Evolutionary conservation across 1,284 basidiomycete genomes (phyloP).

Genomic region (Termitomyces sp.): DNA sequence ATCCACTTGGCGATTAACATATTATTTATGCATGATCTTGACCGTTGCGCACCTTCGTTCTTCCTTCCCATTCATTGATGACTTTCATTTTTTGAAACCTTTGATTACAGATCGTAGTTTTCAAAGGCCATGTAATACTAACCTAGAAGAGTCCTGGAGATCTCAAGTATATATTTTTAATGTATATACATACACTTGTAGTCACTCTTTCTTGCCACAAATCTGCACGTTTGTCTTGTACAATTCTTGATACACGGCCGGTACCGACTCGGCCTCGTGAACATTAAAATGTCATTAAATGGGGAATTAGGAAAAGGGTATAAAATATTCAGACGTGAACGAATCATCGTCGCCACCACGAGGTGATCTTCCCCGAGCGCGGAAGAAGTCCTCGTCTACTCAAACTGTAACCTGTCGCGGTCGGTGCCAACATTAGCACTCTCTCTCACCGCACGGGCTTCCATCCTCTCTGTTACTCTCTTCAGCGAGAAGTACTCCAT

Average conservation of each 20-base stretch:
- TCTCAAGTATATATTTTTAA: slow-evolving; percentile 22
- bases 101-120: slow-evolving; percentile 3
- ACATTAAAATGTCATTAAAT: neutral
- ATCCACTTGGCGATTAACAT: slow-evolving; percentile 9
- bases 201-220: slow-evolving; percentile 4
- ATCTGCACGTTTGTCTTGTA: neutral
- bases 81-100: neutral
- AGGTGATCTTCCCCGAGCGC: slow-evolving; percentile 13
- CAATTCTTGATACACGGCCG: neutral
- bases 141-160: slow-evolving; percentile 13
- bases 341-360: slow-evolving; percentile 10
- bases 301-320: slow-evolving; percentile 4
- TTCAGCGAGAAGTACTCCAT: slow-evolving; percentile 32
- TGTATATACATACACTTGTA: slow-evolving; percentile 18
- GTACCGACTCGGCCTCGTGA: slow-evolving; percentile 11
- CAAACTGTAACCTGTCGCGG: slow-evolving; percentile 39
- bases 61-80: neutral
- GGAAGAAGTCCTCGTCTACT: slow-evolving; percentile 21
- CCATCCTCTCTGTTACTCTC: slow-evolving; percentile 40
- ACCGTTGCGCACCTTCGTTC: slow-evolving; percentile 11
- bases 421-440: slow-evolving; percentile 17
- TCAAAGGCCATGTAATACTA: slow-evolving; percentile 6
- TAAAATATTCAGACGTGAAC: slow-evolving; percentile 5
- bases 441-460: slow-evolving; percentile 30
- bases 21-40: slow-evolving; percentile 19